Evolutionary conservation across 2,329 filamentous ascomycete species (phyloP).

Genomic region (Sporothrix variecibatus): DNA sequence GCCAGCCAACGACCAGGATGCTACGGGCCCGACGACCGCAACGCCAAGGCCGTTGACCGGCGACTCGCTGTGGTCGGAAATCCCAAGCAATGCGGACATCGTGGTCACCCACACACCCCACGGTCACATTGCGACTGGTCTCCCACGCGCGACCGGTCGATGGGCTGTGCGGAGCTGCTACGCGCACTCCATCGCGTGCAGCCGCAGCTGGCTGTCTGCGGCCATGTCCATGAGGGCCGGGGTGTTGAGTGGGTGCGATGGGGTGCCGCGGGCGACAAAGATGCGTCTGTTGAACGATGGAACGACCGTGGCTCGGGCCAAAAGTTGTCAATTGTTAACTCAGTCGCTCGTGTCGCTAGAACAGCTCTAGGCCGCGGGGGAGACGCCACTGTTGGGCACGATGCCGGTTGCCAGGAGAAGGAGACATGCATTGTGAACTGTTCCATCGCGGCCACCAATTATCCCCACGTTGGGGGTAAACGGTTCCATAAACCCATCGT

Average conservation of each 20-base stretch:
- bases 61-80: conserved; percentile 56
- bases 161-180: conserved; percentile 63
- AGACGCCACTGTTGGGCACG: conserved; percentile 36
- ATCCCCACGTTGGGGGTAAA: conserved; percentile 63
- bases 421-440: conserved; percentile 83
- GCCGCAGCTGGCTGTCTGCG: conserved; percentile 67
- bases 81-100: conserved; percentile 64
- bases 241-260: conserved; percentile 65
- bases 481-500: conserved; percentile 77
- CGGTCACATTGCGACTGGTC: conserved; percentile 58
- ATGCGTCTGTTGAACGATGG: conserved; percentile 49
- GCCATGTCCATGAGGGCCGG: conserved; percentile 70
- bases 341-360: conserved; percentile 50
- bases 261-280: conserved; percentile 51
- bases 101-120: conserved; percentile 73
- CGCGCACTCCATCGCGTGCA: conserved; percentile 60
- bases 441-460: conserved; percentile 69
- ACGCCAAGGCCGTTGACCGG: conserved; percentile 68
- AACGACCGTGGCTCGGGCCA: conserved; percentile 60
- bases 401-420: conserved; percentile 29
- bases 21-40: conserved; percentile 57
- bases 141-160: conserved; percentile 40
- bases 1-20: conserved; percentile 51
- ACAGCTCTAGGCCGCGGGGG: conserved; percentile 51
- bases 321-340: conserved; percentile 65